These are phyloP conservation scores for Helminthosporium solani DNA, from an alignment of 2,329 filamentous ascomycete species.

Conservation along the genomic window DNA sequence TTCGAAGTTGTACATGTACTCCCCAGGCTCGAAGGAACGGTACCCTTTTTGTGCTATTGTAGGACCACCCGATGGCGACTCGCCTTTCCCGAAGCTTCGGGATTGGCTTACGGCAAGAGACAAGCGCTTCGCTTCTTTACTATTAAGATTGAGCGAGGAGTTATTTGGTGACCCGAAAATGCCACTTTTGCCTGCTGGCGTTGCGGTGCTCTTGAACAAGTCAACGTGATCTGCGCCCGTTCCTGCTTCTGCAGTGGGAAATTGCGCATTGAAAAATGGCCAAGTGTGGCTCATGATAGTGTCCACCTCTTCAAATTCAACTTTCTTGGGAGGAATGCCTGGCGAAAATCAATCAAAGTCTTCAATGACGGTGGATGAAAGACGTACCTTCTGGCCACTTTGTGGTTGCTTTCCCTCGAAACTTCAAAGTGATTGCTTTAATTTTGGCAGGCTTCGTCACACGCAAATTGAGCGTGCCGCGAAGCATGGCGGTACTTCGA, in stretches of 20 bases:
- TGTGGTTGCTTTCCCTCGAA: constrained; percentile 80
- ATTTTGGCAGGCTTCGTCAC: constrained; percentile 90
- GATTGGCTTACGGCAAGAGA: constrained; percentile 80
- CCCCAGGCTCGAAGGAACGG: constrained; percentile 76
- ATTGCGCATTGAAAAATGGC: constrained; percentile 86
- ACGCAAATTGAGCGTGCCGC: constrained; percentile 78
- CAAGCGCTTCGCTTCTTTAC: constrained; percentile 63
- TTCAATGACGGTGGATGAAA: background rate
- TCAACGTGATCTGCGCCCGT: constrained; percentile 65
- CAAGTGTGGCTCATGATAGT: constrained; percentile 84
- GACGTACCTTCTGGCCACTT: constrained; percentile 84
- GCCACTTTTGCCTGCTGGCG: constrained; percentile 27
- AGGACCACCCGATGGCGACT: constrained; percentile 57
- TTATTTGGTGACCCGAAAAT: constrained; percentile 47
- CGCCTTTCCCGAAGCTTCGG: constrained; percentile 80
- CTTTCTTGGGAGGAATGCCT: constrained; percentile 84
- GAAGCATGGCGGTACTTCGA: constrained; percentile 75
- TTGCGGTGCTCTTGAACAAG: constrained; percentile 49
- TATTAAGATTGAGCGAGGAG: constrained; percentile 47
- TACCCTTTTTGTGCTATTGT: constrained; percentile 75
- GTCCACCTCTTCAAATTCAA: constrained; percentile 80
- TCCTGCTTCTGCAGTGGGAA: constrained; percentile 58
- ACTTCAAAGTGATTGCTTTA: constrained; percentile 83
- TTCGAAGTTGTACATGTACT: constrained; percentile 77
- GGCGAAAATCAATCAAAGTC: constrained; percentile 7